phyloP scores from a whole-genome alignment of 2,329 filamentous ascomycete species.

The Tolypocladium endophyticum region DNA sequence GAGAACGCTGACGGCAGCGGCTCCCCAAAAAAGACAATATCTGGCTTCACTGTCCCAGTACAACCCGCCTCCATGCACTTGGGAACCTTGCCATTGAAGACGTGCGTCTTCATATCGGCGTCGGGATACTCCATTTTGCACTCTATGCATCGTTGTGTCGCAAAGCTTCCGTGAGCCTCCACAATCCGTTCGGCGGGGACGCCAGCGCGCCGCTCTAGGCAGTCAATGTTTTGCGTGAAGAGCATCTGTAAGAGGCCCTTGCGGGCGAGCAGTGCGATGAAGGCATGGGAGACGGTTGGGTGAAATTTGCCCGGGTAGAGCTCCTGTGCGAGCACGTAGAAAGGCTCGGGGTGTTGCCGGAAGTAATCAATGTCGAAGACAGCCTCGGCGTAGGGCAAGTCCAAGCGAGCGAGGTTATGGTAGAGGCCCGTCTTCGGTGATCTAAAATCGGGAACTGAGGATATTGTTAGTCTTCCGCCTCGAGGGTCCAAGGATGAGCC shows the following conservation, averaged over 20 bases:
- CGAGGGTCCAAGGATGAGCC: background rate
- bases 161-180: constrained; percentile 93
- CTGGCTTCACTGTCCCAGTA: constrained; percentile 76
- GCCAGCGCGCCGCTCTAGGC: constrained; percentile 78
- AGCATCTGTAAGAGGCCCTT: constrained; percentile 74
- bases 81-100: constrained; percentile 59
- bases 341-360: constrained; percentile 70
- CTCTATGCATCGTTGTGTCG: constrained; percentile 81
- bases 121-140: constrained; percentile 66
- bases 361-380: constrained; percentile 94
- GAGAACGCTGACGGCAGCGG: constrained; percentile 34
- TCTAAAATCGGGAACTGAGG: constrained; percentile 78
- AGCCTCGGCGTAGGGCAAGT: constrained; percentile 81
- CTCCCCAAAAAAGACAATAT: constrained; percentile 92
- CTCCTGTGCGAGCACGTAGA: constrained; percentile 86
- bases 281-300: constrained; percentile 83
- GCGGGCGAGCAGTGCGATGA: constrained; percentile 69
- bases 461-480: background rate
- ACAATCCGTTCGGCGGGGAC: constrained; percentile 73
- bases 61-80: constrained; percentile 53
- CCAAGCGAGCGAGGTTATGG: constrained; percentile 75
- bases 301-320: constrained; percentile 83
- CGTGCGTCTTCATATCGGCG: constrained; percentile 60
- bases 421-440: constrained; percentile 91
- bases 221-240: constrained; percentile 98